Base-by-base conservation (phyloP, 1,284 basidiomycete species). In the Ceratobasidium sp. region DNA sequence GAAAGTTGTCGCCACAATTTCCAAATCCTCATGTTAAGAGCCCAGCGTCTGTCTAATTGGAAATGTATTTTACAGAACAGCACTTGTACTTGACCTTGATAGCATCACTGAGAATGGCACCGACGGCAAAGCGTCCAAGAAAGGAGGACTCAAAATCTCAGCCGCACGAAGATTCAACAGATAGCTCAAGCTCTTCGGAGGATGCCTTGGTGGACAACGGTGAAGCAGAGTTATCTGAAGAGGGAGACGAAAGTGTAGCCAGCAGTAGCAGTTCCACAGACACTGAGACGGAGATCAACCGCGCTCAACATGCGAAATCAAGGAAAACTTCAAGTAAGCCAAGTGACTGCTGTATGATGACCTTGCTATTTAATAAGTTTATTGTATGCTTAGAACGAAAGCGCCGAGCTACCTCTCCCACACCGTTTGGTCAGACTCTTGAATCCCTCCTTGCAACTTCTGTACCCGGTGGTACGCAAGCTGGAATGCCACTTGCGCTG, bases 361-460 rank as follows among this genome's bases (percentile, higher is more conserved):
- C 20, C 26, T 23, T 45, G 42, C 20, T 11, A 17, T 31, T 37
- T 75, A 33, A 71, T 15, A 17, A n/a, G n/a, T n/a, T n/a, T 64
- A 20, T 26, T 23, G 7, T 65, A 69, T 39, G 45, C 37, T 60
- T 39, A 80, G 79, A 94, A 83, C 89, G 93, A 79, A 94, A 94
- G 86, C 88, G 91, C 58, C 87, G 93, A 68, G 93, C 93, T 35
- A 92, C 92, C 10, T 89, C 89, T 76, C 86, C 91, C n/a, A 87
- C 89, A 37, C 89, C 88, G 64, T 94, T 94, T 80, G 93, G 92
- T 79, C 85, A 88, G 68, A 90, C 92, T 4, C 86, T 94, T 37
- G 89, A 92, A 81, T 87, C 88, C 31, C 85, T 94, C 73, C 85
- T 94, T 58, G 86, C 85, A 77, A 94, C 93, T 3, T 56, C 75